A percentile compares a stretch with the other conserved stretches of the same genome.
phyloP scores from a whole-genome alignment of 768 basidiomycete genomes.

The Tephrocybe sp. region DNA sequence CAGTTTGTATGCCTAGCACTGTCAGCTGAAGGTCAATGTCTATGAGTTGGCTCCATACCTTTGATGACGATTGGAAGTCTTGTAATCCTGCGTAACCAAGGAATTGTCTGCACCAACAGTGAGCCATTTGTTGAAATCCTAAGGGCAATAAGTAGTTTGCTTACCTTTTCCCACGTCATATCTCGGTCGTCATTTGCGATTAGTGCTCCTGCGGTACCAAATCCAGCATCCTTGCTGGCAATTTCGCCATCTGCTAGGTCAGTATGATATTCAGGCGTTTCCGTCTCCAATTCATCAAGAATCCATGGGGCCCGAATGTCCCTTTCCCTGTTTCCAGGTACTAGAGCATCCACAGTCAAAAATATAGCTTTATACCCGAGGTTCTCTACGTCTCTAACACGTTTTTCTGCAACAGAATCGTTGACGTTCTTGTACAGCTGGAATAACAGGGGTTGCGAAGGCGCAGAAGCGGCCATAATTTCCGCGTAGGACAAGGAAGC shows the following conservation, averaged over 20 bases:
- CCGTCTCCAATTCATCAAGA: conserved; percentile 54
- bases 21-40: background rate
- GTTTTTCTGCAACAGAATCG: conserved; percentile 60
- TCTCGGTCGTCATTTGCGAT: conserved; percentile 65
- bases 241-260: conserved; percentile 31
- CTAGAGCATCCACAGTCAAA: conserved; percentile 88
- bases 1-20: conserved; percentile 64
- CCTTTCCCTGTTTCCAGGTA: conserved; percentile 75
- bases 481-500: conserved; percentile 64
- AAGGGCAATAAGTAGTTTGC: background rate
- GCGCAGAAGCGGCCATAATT: conserved; percentile 55
- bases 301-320: conserved; percentile 64
- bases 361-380: conserved; percentile 87
- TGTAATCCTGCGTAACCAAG: conserved; percentile 71
- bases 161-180: conserved; percentile 75
- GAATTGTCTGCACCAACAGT: conserved; percentile 53
- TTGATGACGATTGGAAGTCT: conserved; percentile 73
- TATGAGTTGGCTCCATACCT: conserved; percentile 34
- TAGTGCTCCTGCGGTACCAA: conserved; percentile 68
- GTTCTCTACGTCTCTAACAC: conserved; percentile 66
- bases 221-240: conserved; percentile 32
- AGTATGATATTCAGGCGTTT: conserved; percentile 22
- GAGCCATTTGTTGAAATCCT: background rate
- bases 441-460: conserved; percentile 69
- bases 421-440: conserved; percentile 84